A percentile compares a stretch with the other conserved stretches of the same genome.
These are phyloP conservation scores for Ustanciosporium gigantosporum DNA, from an alignment of 1,284 basidiomycete genomes.

Conservation along the genomic window DNA sequence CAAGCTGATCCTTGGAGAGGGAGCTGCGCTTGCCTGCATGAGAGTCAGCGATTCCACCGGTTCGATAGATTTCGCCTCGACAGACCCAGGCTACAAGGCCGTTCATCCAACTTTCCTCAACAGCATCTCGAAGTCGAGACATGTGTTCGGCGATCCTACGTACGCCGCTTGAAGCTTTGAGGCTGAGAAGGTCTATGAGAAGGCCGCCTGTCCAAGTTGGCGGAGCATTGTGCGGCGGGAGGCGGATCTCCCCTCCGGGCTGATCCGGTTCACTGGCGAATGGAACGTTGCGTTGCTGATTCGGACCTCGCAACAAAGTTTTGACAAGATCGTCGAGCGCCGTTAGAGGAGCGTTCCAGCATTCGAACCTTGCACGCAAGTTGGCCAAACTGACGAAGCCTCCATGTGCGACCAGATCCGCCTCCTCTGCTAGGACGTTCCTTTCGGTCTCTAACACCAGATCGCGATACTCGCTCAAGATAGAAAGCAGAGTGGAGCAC, in stretches of 20 bases:
- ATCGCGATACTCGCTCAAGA: slow-evolving; percentile 29
- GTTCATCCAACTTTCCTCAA: slow-evolving; percentile 43
- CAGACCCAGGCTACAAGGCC: slow-evolving; percentile 41
- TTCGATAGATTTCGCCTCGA: slow-evolving; percentile 30
- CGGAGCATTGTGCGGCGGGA: slow-evolving; percentile 4
- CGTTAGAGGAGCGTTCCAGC: slow-evolving; percentile 33
- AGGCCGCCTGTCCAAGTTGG: slow-evolving; percentile 41
- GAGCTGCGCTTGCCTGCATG: slow-evolving; percentile 16
- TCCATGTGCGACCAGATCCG: slow-evolving; percentile 17
- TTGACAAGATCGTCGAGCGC: slow-evolving; percentile 35
- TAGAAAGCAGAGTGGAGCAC: slow-evolving; percentile 31
- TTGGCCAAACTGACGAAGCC: slow-evolving; percentile 41
- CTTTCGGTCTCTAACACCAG: slow-evolving; percentile 33
- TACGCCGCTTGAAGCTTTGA: slow-evolving; percentile 31
- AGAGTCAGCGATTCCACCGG: slow-evolving; percentile 23
- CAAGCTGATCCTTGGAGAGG: slow-evolving; percentile 20
- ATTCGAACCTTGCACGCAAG: slow-evolving; percentile 31
- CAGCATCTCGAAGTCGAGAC: slow-evolving; percentile 23
- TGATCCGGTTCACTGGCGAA: slow-evolving; percentile 3
- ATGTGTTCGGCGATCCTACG: slow-evolving; percentile 24
- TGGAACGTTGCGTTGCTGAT: slow-evolving; percentile 7
- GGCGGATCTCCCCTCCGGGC: too few relatives aligned
- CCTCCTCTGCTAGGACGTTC: slow-evolving; percentile 19
- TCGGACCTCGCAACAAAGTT: slow-evolving; percentile 16
- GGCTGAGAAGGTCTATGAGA: slow-evolving; percentile 37